Conservation (phyloP, 495 filamentous ascomycete species). For the Staphylotrichum tortipilum region DNA sequence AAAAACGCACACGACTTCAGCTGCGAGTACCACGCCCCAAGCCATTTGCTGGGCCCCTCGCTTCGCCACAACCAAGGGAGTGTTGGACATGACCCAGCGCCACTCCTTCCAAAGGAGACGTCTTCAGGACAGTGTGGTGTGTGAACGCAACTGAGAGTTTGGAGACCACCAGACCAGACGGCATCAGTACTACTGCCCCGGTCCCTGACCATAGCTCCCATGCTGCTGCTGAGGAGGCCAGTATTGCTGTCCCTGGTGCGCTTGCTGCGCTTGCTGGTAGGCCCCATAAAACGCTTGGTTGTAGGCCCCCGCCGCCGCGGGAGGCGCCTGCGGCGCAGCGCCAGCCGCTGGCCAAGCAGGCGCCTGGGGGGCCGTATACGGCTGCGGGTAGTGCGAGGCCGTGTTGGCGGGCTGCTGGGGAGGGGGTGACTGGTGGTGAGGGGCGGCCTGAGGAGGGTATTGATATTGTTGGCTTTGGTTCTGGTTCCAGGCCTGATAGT, state of each 20-base stretch:
- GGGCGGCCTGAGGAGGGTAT: conserved; percentile 6
- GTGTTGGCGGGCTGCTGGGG: conserved; percentile 4
- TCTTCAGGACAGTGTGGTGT: no score
- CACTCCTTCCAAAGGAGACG: no score
- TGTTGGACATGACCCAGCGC: neutral
- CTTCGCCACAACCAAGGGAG: no score
- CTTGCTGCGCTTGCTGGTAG: conserved; percentile 38
- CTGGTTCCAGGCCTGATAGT: conserved; percentile 15
- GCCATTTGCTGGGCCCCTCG: neutral
- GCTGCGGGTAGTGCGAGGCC: conserved; percentile 2
- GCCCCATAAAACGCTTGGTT: conserved; percentile 55
- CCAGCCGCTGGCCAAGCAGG: conserved; percentile 5
- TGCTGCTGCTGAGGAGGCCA: conserved; percentile 8
- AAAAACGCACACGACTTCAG: no score
- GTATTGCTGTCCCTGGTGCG: conserved; percentile 20
- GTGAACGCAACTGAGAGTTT: no score
- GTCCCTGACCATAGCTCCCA: conserved; percentile 2
- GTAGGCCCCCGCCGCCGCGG: conserved; percentile 43
- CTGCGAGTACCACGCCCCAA: neutral
- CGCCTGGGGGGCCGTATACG: neutral
- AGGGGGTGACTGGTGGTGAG: conserved; percentile 2
- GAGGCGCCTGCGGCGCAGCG: conserved; percentile 10
- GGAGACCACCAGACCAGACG: neutral
- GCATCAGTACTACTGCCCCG: neutral
- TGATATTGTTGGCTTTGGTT: conserved; percentile 12